Evolutionary conservation across 768 basidiomycete genomes (phyloP).

Genomic region (Guyanaporus albipodus): DNA sequence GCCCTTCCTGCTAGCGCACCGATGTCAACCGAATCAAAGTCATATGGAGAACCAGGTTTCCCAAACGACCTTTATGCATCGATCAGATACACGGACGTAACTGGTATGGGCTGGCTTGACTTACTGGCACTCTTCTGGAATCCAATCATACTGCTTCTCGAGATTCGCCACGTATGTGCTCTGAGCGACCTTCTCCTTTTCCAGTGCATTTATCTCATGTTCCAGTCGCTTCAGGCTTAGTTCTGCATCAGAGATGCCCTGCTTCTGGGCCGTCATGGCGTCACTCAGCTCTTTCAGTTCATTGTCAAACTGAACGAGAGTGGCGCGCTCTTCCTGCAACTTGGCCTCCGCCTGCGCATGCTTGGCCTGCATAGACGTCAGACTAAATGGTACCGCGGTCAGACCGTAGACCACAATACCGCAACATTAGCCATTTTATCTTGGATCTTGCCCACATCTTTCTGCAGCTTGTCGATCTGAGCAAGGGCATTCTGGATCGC

Average conservation of each 20-base stretch:
- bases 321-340: slow-evolving; percentile 82
- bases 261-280: slow-evolving; percentile 79
- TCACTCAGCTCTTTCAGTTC: slow-evolving; percentile 83
- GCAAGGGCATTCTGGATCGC: slow-evolving; percentile 31
- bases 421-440: slow-evolving; percentile 38
- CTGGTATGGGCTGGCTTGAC: slow-evolving; percentile 31
- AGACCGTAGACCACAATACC: slow-evolving; percentile 16
- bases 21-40: slow-evolving; percentile 69
- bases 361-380: slow-evolving; percentile 37
- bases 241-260: slow-evolving; percentile 62
- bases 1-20: slow-evolving; percentile 56
- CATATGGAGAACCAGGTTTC: slow-evolving; percentile 72
- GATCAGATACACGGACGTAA: not conserved
- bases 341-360: slow-evolving; percentile 65
- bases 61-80: slow-evolving; percentile 67
- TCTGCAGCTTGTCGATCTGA: slow-evolving; percentile 50
- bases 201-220: slow-evolving; percentile 59
- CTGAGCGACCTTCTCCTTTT: slow-evolving; percentile 61
- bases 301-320: slow-evolving; percentile 81
- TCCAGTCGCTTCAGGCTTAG: slow-evolving; percentile 61
- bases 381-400: not conserved
- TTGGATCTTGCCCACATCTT: slow-evolving; percentile 60
- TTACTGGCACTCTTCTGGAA: slow-evolving; percentile 80
- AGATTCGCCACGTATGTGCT: slow-evolving; percentile 51
- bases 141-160: slow-evolving; percentile 89